Base-by-base conservation (phyloP, 108 stramenopile genomes). In the Conticribra guillardii region DNA sequence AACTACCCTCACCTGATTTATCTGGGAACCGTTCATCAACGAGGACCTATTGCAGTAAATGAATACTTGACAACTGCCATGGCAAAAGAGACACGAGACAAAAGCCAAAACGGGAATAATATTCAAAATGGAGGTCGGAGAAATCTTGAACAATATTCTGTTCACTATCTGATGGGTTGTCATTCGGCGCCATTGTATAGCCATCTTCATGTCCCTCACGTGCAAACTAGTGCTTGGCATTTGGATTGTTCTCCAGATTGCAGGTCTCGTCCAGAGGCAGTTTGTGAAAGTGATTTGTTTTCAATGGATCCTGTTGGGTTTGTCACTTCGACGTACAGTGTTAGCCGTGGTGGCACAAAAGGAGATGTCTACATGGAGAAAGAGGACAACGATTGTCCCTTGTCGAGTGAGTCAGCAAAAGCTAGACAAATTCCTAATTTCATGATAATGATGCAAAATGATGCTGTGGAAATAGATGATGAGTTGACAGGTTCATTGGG, bases 141-240 rank as follows among this genome's bases (percentile, higher is more conserved):
- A 41, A 11, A 11, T 5, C 37, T 11, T 9, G 5, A 5, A 30
- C 45, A 52, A 5, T 80, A 69, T 56, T 62, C 66, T 24, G 60
- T 93, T 15, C 87, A 93, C 64, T 95, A 87, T 61, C 61, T 91
- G 56, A 88, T 91, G 76, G 89, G 88, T 0, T 95, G 94, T 58
- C 91, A 95, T 74, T 89, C 94, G 7, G 82, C 89, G 3, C 94
- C 94, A 26, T 53, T 89, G n/a, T 75, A 89, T 22, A 92, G 91
- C 55, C 86, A 91, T 61, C 60, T 95, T 41, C 94, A 92, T 56
- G 37, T 58, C 5, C 83, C 79, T 9, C 54, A 54, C 41, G 57
- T 52, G 15, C 51, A 27, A 23, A 77, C 91, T 27, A 53, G 75
- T 22, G 71, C 85, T 17, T 85, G 87, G 85, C 63, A 81, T 45